Percentiles rank a stretch among this genome's conserved stretches.
Evolutionary conservation across 2,329 filamentous ascomycete species (phyloP).

Genomic region (Neonectria faginata): DNA sequence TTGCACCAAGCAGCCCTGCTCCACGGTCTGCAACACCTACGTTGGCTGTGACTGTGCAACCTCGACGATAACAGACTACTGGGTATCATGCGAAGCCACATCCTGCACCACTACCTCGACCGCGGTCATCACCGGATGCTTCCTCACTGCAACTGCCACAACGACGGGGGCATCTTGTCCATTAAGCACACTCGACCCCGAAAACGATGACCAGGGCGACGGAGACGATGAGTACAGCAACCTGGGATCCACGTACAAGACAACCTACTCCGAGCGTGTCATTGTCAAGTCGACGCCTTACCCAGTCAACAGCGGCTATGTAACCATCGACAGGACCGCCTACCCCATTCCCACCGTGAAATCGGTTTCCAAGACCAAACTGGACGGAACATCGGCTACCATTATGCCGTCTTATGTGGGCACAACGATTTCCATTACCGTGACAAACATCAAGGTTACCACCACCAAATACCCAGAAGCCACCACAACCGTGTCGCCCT

Average conservation of each 20-base stretch:
- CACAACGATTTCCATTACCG: not conserved
- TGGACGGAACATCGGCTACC: not conserved
- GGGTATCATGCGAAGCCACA: constrained; percentile 24
- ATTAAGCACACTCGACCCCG: not conserved
- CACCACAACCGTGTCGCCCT: constrained; percentile 13
- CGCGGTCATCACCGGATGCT: constrained; percentile 24
- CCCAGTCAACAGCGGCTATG: constrained; percentile 20
- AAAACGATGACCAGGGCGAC: constrained; percentile 1
- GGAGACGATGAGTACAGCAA: too few species aligned
- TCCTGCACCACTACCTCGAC: constrained; percentile 21
- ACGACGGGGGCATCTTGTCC: constrained; percentile 17
- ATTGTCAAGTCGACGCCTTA: constrained; percentile 9
- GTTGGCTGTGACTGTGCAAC: constrained; percentile 29
- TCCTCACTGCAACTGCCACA: constrained; percentile 24
- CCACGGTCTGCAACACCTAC: constrained; percentile 28
- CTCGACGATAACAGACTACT: constrained; percentile 26
- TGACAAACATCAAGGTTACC: not conserved
- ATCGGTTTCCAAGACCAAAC: constrained; percentile 16
- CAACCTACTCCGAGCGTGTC: constrained; percentile 17
- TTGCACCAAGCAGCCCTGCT: constrained; percentile 23
- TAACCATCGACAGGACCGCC: constrained; percentile 22
- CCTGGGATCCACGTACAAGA: not conserved
- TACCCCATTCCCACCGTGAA: constrained; percentile 6
- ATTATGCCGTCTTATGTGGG: constrained; percentile 7
- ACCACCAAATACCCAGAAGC: not conserved